These are phyloP conservation scores for Botrytis porri DNA, from an alignment of 2,329 filamentous ascomycete genomes.

Conservation along the genomic window DNA sequence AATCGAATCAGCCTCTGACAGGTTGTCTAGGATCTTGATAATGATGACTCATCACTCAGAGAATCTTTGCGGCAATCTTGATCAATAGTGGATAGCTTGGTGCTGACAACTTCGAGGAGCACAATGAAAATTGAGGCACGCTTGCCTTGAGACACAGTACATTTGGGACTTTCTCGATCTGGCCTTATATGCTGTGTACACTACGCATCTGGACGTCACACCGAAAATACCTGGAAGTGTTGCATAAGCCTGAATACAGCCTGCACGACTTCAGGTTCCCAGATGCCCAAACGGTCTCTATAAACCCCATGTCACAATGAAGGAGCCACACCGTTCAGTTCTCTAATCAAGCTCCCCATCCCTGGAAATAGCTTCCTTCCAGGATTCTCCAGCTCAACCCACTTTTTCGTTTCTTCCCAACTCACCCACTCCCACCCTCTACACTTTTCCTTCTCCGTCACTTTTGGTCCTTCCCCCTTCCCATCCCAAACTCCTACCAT, in stretches of 20 bases:
- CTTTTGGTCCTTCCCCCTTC: conserved; percentile 49
- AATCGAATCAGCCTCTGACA: neutral
- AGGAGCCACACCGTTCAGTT: conserved; percentile 1
- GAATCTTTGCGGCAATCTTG: neutral
- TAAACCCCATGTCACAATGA: neutral
- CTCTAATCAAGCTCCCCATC: neutral
- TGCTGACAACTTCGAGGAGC: neutral
- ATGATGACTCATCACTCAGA: neutral
- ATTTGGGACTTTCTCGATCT: neutral
- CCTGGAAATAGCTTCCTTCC: conserved; percentile 6
- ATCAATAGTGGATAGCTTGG: neutral
- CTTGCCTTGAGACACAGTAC: no score
- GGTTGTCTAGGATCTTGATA: neutral
- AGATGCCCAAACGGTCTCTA: no score
- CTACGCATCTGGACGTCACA: neutral
- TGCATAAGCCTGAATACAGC: neutral
- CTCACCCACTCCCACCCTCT: conserved; percentile 48
- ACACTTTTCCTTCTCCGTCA: conserved; percentile 50
- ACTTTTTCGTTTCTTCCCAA: neutral
- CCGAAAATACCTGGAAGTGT: neutral
- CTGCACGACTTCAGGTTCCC: neutral
- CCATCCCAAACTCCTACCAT: conserved; percentile 50
- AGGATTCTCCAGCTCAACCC: neutral
- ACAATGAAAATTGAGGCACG: neutral
- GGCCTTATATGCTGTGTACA: neutral